Conservation (phyloP, 1,284 basidiomycete species). For the Xerocomus nothofagi region DNA sequence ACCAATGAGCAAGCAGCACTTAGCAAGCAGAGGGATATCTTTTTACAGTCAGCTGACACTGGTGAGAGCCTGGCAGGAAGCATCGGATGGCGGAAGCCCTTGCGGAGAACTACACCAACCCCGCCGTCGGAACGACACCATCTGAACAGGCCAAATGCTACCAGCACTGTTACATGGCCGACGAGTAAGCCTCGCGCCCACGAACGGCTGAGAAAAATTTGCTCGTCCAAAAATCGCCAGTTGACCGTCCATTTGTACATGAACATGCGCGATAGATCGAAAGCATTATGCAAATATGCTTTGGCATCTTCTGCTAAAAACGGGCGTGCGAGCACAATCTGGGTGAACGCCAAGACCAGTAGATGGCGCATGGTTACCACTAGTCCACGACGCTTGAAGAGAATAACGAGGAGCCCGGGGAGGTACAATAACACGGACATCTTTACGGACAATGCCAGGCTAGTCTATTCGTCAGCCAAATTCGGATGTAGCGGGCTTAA, state of each 20-base stretch:
- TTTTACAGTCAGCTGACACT: conserved; percentile 63
- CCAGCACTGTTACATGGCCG: conserved; percentile 62
- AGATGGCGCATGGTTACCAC: conserved; percentile 54
- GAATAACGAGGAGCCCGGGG: conserved; percentile 80
- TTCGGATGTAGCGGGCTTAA: not conserved
- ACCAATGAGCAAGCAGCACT: conserved; percentile 9
- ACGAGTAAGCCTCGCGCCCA: conserved; percentile 69
- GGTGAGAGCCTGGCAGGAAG: conserved; percentile 46
- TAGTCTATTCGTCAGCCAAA: conserved; percentile 36
- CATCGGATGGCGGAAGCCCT: conserved; percentile 55
- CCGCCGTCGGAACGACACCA: conserved; percentile 76
- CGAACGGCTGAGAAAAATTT: conserved; percentile 64
- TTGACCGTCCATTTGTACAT: conserved; percentile 98
- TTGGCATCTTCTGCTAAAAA: conserved; percentile 66
- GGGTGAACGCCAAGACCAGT: conserved; percentile 52
- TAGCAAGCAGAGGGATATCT: conserved; percentile 23
- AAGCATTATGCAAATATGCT: conserved; percentile 77
- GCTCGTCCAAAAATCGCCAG: conserved; percentile 86
- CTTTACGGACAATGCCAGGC: conserved; percentile 88
- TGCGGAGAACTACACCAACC: conserved; percentile 50
- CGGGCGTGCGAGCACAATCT: conserved; percentile 67
- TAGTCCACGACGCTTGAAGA: conserved; percentile 75
- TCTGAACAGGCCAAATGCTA: conserved; percentile 68
- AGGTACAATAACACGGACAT: conserved; percentile 96
- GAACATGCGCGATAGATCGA: conserved; percentile 88